Conservation (phyloP, 192 early-diverging fungal species). For the Gigaspora rosea region DNA sequence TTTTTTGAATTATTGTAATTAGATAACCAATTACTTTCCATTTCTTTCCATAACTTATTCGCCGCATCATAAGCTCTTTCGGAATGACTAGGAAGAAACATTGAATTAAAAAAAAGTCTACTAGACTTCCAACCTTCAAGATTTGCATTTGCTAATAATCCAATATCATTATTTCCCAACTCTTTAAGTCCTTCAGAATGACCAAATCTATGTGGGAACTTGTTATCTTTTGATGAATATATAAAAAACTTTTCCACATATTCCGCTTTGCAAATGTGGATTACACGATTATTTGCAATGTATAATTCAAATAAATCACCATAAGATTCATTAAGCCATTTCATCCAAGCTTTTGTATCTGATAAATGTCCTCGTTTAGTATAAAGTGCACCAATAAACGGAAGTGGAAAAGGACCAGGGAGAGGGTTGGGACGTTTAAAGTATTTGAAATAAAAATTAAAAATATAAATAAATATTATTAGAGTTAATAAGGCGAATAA, state of each 20-base stretch:
- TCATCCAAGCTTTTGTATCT: background rate
- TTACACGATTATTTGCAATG: background rate
- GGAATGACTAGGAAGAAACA: background rate
- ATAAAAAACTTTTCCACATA: background rate
- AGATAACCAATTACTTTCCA: background rate
- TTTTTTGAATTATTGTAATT: background rate
- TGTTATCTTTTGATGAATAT: background rate
- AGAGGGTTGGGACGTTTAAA: background rate
- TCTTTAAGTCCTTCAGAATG: background rate
- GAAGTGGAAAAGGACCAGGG: background rate
- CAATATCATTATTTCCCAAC: background rate
- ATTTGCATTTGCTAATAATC: background rate
- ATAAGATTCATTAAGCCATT: background rate
- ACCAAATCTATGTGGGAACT: background rate
- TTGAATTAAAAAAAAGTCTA: background rate
- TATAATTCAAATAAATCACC: conserved; percentile 1
- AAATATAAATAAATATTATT: background rate
- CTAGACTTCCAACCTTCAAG: background rate
- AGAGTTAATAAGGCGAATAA: too few species aligned
- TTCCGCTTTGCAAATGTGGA: background rate
- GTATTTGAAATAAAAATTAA: background rate
- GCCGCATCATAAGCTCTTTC: background rate
- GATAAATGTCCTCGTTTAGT: background rate
- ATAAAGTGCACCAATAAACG: background rate
- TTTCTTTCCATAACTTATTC: conserved; percentile 1